Evolutionary conservation across 2,329 filamentous ascomycete species (phyloP).

Genomic region (Fusarium cicatricum): DNA sequence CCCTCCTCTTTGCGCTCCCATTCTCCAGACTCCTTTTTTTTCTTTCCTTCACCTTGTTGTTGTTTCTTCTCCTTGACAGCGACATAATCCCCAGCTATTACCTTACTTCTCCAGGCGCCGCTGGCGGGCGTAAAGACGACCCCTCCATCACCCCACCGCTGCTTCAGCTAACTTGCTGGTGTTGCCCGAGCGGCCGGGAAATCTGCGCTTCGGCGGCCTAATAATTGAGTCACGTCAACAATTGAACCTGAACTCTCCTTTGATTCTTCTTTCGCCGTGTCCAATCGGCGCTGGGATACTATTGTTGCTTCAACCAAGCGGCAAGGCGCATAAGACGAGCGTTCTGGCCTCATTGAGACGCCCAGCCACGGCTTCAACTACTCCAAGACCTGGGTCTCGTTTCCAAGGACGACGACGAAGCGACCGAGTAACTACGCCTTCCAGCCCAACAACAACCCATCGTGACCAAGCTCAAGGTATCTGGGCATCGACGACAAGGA

Average conservation of each 20-base stretch:
- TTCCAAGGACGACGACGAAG: slow-evolving; percentile 2
- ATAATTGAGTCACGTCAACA: neutral
- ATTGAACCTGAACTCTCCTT: slow-evolving; percentile 4
- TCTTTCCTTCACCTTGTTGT: neutral
- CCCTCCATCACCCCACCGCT: slow-evolving; percentile 35
- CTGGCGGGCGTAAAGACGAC: slow-evolving; percentile 25
- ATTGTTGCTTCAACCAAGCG: slow-evolving; percentile 2
- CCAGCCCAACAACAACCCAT: slow-evolving; percentile 10
- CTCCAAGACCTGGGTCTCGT: slow-evolving; percentile 1
- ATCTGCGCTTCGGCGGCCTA: slow-evolving; percentile 7
- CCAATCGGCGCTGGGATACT: neutral
- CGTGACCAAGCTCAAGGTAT: neutral
- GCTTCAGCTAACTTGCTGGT: slow-evolving; percentile 4
- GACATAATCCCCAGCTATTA: neutral
- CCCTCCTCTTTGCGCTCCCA: neutral
- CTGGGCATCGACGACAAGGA: too few species aligned
- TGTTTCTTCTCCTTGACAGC: neutral
- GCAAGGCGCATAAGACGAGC: slow-evolving; percentile 1
- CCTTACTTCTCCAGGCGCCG: slow-evolving; percentile 15
- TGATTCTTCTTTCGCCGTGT: neutral
- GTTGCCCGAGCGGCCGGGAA: slow-evolving; percentile 1
- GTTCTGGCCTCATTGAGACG: neutral
- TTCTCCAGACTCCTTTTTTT: neutral
- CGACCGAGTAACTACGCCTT: slow-evolving; percentile 2
- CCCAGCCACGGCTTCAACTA: slow-evolving; percentile 6